Conservation (phyloP, 768 basidiomycete species). For the Suillus subluteus region DNA sequence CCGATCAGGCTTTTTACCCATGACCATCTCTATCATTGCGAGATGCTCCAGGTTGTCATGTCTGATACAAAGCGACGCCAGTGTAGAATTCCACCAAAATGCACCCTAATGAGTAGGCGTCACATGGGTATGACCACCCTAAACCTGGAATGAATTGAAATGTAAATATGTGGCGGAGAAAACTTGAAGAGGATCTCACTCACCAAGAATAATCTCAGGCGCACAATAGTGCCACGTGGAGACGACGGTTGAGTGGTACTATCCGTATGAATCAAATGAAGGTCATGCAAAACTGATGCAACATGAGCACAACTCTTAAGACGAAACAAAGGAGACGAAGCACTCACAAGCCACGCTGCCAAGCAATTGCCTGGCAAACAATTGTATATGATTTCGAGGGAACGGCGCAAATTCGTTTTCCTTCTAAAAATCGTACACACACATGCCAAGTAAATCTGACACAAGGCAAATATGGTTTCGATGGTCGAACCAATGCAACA, state of each 20-base stretch:
- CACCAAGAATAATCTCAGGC: constrained; percentile 97
- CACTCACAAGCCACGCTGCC: constrained; percentile 90
- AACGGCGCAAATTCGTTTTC: constrained; percentile 97
- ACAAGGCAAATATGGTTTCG: constrained; percentile 98
- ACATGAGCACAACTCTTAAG: constrained; percentile 9
- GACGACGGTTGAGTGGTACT: constrained; percentile 98
- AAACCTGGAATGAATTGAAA: constrained; percentile 59
- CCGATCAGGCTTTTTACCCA: constrained; percentile 95
- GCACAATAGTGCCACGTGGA: constrained; percentile 98
- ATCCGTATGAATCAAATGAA: constrained; percentile 95
- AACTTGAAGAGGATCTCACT: constrained; percentile 29
- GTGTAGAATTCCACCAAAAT: constrained; percentile 99
- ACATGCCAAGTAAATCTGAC: constrained; percentile 94
- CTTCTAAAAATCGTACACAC: constrained; percentile 98
- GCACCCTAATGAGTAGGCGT: constrained; percentile 97
- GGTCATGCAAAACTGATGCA: constrained; percentile 80
- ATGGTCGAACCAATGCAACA: constrained; percentile 94
- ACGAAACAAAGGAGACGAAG: constrained; percentile 22
- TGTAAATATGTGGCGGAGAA: constrained; percentile 16
- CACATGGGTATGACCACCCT: constrained; percentile 98
- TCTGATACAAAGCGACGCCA: constrained; percentile 97
- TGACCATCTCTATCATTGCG: constrained; percentile 99
- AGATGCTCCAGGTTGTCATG: constrained; percentile 99
- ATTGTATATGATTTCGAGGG: constrained; percentile 94
- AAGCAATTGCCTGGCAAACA: constrained; percentile 90